Evolutionary conservation across 352 stramenopile species (phyloP), one percentile per base, ranked within the genome.

Genomic region (Elongisporangium anandrum): DNA sequence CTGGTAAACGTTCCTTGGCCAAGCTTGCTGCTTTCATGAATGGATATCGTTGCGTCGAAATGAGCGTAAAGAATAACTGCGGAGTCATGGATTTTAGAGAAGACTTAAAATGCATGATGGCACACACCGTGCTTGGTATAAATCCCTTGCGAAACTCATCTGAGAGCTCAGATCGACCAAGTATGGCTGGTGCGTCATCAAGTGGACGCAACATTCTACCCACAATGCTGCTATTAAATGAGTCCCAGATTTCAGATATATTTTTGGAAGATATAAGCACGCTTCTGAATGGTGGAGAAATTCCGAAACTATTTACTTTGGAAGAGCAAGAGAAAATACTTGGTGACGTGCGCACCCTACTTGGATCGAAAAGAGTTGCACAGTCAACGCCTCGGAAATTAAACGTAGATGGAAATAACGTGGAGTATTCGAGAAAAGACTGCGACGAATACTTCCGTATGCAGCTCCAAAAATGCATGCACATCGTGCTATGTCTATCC

Each of bases 401-500:
- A 13, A 15, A 8, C 26, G 2, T 23, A 20, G 24, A 0, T 23
- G 13, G 23, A 50, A 23, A 15, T 49, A 41, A 48, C 1, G 22
- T 26, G 1, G 67, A 77, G 1, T 69, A 90, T 7, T 79, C 73
- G 17, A 73, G 81, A 5, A 79, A 88, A 45, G 81, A 87, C 49
- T 90, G 93, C 29, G 90, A 95, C 53, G 66, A 65, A 2, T 95
- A 91, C 56, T 97, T 97, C 50, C 60, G 87, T n/a, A 56, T 70
- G 26, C 79, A 90, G 48, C 78, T 92, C 7, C 78, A 91, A 50
- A 78, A 76, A 5, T 82, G 92, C 21, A 77, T 98, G 54, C 92
- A 98, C 62, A 73, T 98, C 23, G 85, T 97, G n/a, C 62, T 98
- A 5, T 97, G 88, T 47, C 86, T 98, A 62, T 94, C 81, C 13